Base-by-base conservation (phyloP, 2,329 filamentous ascomycete genomes). In the Penicillium expansum region DNA sequence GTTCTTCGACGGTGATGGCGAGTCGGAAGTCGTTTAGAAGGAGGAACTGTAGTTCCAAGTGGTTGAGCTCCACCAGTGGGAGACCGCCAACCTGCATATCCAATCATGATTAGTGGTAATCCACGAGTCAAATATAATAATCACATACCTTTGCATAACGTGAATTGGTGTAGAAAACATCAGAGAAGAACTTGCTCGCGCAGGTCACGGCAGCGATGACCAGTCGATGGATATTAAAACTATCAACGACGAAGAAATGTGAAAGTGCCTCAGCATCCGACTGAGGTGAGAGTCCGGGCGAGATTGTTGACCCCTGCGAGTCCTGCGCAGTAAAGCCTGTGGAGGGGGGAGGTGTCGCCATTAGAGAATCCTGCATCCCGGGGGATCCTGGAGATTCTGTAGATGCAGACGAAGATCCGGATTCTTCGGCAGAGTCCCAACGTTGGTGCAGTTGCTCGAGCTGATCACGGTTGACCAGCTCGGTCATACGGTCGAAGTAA, bases 401-500 rank as follows among this genome's bases (percentile, higher is more conserved):
- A 24, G 67, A 62, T 39, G 60, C 52, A 22, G 62, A 58, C 11
- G 61, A 61, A 42, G 59, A 51, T 41, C 59, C 42, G n/a, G 57
- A 52, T 22, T 60, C 61, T 14, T 62, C 51, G 2, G 61, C 48
- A 13, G 64, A 61, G 48, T 65, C 63, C 56, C 67, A 66, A 52
- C 65, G 65, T 49, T 60, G 62, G 39, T 66, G 62, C 69, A 87
- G 69, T 61, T 83, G 85, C 70, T 88, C 85, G 72, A 89, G 82
- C 7, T 91, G 88, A 56, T 88, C 82, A 43, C 89, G 87, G 71
- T 97, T 97, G 57, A 97, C 92, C 57, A 91, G 85, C 73, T 97
- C 94, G 42, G 93, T 97, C 94, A 99, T 99, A 60, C 94, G 89
- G 73, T 99, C 94, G 76, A 99, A 99, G 76, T 97, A 99, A 32